phyloP scores from a whole-genome alignment of 805 yeast genomes.

The Saccharomycopsis sp. region DNA sequence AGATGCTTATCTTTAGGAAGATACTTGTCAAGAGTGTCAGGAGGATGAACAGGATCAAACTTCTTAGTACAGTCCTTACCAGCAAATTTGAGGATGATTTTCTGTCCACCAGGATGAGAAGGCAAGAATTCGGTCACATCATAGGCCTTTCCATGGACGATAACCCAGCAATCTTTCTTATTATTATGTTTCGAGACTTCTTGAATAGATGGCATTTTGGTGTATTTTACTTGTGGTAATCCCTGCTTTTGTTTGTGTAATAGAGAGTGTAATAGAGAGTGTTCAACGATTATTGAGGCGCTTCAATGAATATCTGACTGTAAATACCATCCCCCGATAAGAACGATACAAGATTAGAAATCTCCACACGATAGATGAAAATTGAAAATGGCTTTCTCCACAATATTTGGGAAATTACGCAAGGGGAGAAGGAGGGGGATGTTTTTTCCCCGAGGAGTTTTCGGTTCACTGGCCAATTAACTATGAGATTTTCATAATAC shows the following conservation, averaged over 20 bases:
- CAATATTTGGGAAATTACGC: neutral
- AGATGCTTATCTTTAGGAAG: conserved; percentile 54
- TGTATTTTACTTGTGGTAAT: neutral
- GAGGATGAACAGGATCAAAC: conserved; percentile 86
- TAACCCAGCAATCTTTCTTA: conserved; percentile 71
- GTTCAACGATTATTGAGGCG: conserved; percentile 31
- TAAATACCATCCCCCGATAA: too few relatives aligned
- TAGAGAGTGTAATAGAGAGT: too few relatives aligned
- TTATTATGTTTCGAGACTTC: conserved; percentile 68
- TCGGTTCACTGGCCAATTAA: neutral
- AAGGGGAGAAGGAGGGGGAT: neutral
- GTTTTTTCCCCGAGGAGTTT: neutral
- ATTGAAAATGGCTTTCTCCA: neutral
- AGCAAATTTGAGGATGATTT: conserved; percentile 73
- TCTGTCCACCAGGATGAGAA: conserved; percentile 76
- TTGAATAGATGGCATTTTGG: conserved; percentile 16
- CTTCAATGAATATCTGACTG: too few relatives aligned
- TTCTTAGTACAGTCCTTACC: conserved; percentile 79
- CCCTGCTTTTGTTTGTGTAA: neutral
- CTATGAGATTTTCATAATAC: neutral
- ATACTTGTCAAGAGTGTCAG: conserved; percentile 68
- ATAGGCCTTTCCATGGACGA: conserved; percentile 74
- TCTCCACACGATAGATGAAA: neutral
- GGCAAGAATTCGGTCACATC: conserved; percentile 65
- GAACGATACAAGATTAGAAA: neutral